These are phyloP conservation scores for Stenocarpella maydis DNA, from an alignment of 2,329 filamentous ascomycete genomes.

Conservation along the genomic window DNA sequence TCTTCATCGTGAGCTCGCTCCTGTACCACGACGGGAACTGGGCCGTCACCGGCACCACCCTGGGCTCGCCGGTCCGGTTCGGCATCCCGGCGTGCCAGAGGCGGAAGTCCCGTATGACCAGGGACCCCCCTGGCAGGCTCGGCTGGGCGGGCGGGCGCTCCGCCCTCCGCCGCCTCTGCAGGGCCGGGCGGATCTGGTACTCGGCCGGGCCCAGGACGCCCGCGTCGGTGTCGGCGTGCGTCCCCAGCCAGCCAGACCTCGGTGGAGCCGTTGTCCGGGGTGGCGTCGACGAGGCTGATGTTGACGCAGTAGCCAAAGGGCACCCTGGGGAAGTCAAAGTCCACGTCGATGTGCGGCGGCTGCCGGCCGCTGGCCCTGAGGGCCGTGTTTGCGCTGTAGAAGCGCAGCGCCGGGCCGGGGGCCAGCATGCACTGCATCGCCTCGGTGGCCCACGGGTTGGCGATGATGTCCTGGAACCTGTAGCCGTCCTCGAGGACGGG, in stretches of 20 bases:
- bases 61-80: constrained; percentile 50
- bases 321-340: constrained; percentile 56
- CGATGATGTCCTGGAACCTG: constrained; percentile 38
- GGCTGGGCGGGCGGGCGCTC: constrained; percentile 49
- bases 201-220: constrained; percentile 39
- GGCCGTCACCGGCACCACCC: constrained; percentile 53
- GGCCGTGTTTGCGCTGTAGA: constrained; percentile 51
- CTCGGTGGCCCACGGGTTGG: constrained; percentile 46
- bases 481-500: constrained; percentile 36
- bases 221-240: constrained; percentile 50
- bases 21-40: constrained; percentile 50
- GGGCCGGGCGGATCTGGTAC: constrained; percentile 43
- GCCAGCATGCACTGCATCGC: constrained; percentile 49
- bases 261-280: constrained; percentile 55
- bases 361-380: constrained; percentile 48
- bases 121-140: constrained; percentile 50
- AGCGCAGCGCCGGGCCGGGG: constrained; percentile 47
- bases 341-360: constrained; percentile 51
- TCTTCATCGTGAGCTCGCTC: constrained; percentile 44
- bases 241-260: constrained; percentile 60
- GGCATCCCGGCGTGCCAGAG: constrained; percentile 60
- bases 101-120: constrained; percentile 55
- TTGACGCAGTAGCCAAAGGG: constrained; percentile 58
- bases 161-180: constrained; percentile 44
- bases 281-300: constrained; percentile 54